Conservation (phyloP, 2,329 filamentous ascomycete species). For the Elsinoe necatrix region DNA sequence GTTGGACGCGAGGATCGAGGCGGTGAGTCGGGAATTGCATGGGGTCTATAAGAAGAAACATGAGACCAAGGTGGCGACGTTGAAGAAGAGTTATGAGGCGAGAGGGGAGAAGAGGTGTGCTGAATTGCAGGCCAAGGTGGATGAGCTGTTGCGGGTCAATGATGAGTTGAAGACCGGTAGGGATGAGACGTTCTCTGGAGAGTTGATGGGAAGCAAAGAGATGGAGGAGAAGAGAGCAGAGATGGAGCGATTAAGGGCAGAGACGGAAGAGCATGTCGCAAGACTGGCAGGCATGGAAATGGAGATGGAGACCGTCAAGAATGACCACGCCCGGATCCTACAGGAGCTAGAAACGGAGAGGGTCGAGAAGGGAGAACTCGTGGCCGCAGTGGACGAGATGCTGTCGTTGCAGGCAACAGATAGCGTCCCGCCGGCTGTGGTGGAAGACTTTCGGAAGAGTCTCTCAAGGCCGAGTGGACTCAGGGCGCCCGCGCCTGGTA, state of each 20-base stretch:
- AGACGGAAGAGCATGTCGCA: conserved; percentile 58
- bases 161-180: conserved; percentile 60
- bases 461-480: conserved; percentile 49
- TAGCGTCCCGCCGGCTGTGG: conserved; percentile 33
- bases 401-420: conserved; percentile 54
- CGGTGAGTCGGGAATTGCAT: conserved; percentile 68
- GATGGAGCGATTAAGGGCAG: conserved; percentile 30
- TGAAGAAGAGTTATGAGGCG: conserved; percentile 73
- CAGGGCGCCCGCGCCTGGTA: conserved; percentile 46
- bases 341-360: conserved; percentile 63
- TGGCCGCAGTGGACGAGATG: conserved; percentile 76
- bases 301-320: conserved; percentile 59
- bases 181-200: conserved; percentile 57
- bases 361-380: conserved; percentile 75
- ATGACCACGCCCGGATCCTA: conserved; percentile 59
- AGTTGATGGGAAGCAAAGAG: conserved; percentile 24
- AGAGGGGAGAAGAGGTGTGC: conserved; percentile 83
- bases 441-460: conserved; percentile 47
- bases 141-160: conserved; percentile 63
- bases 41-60: conserved; percentile 94
- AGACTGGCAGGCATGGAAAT: conserved; percentile 67
- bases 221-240: conserved; percentile 18
- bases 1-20: conserved; percentile 82
- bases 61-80: conserved; percentile 84
- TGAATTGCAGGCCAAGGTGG: conserved; percentile 65